These are phyloP conservation scores for Fusarium sp. DNA, from an alignment of 2,329 filamentous ascomycete species.

Conservation along the genomic window DNA sequence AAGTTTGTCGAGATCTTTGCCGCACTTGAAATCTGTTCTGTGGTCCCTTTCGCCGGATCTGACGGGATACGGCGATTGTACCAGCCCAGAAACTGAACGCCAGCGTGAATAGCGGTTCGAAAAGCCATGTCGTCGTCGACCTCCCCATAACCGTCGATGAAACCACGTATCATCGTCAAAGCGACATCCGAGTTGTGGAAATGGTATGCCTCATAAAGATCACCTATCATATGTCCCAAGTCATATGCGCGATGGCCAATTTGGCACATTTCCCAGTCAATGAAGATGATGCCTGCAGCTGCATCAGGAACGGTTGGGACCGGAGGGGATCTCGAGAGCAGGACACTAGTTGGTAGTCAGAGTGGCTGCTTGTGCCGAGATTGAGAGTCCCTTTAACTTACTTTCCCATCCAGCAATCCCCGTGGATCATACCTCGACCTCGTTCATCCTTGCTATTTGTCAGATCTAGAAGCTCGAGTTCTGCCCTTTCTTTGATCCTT, in stretches of 20 bases:
- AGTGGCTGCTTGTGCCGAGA: rapidly evolving
- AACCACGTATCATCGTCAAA: neutral
- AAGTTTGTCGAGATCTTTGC: neutral
- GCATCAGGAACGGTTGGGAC: too few relatives aligned
- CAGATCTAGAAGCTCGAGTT: neutral
- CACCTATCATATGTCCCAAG: neutral
- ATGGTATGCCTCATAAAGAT: neutral
- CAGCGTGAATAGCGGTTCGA: neutral
- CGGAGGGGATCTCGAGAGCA: neutral
- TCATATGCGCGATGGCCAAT: neutral
- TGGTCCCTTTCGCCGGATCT: neutral
- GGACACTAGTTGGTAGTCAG: neutral
- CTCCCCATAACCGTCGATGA: neutral
- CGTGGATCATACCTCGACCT: neutral
- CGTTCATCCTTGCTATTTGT: rapidly evolving
- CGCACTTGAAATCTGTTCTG: neutral
- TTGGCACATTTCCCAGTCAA: neutral
- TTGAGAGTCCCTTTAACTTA: neutral
- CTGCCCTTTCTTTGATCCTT: neutral
- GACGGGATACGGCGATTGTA: neutral
- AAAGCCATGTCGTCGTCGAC: neutral
- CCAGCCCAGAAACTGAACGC: neutral
- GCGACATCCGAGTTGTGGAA: neutral
- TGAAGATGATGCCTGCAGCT: neutral
- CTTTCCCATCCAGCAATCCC: neutral